phyloP scores from a whole-genome alignment of 768 basidiomycete genomes.

The Tubosaeta brunneosetosa region DNA sequence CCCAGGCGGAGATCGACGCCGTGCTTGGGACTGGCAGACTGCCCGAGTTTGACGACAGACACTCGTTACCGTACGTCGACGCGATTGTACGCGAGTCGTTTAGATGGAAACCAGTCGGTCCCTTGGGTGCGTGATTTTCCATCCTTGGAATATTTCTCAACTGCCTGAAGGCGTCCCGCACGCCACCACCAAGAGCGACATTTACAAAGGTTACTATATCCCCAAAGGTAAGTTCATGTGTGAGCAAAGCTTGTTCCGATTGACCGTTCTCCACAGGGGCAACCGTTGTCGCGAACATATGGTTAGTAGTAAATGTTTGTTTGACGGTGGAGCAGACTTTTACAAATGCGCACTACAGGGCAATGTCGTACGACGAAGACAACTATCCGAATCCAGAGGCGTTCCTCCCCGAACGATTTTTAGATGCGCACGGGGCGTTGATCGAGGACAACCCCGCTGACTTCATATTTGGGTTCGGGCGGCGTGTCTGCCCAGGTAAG shows the following conservation, averaged over 20 bases:
- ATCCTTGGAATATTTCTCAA: background rate
- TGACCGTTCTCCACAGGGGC: background rate
- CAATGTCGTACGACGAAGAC: constrained; percentile 5
- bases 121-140: constrained; percentile 4
- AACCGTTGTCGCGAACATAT: background rate
- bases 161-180: constrained; percentile 6
- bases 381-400: constrained; percentile 7
- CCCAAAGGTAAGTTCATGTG: constrained; percentile 11
- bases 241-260: background rate
- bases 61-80: constrained; percentile 14
- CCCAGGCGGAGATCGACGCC: constrained; percentile 9
- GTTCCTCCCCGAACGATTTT: constrained; percentile 13
- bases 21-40: constrained; percentile 3
- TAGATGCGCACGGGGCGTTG: constrained; percentile 1
- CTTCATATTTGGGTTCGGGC: constrained; percentile 8
- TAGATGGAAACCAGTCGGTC: constrained; percentile 13
- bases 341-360: background rate
- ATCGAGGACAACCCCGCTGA: constrained; percentile 4
- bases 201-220: constrained; percentile 15
- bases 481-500: constrained; percentile 7
- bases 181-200: constrained; percentile 5
- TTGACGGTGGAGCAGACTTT: background rate
- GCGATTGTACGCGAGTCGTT: constrained; percentile 15
- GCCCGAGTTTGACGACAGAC: constrained; percentile 17
- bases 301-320: background rate